Evolutionary conservation across 352 stramenopile species (phyloP).

Genomic region (Phytophthora cajani): DNA sequence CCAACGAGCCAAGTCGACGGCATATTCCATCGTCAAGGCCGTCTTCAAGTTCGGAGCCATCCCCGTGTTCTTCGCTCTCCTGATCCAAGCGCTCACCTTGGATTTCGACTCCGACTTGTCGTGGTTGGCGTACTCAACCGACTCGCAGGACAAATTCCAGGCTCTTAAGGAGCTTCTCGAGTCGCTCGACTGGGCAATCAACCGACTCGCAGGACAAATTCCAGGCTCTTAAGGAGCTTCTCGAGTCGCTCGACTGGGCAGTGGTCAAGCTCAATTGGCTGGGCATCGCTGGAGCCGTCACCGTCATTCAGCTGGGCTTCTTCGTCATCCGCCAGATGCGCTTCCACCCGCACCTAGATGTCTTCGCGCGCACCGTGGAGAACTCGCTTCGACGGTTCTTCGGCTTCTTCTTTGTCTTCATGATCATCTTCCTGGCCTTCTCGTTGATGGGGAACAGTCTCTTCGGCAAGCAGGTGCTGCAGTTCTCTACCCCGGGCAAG

Average conservation of each 20-base stretch:
- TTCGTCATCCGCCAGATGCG: not conserved
- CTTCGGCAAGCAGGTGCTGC: not conserved
- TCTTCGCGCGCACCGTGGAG: not conserved
- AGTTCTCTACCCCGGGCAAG: not conserved
- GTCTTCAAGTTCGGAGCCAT: not conserved
- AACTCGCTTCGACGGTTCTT: not conserved
- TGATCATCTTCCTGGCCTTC: not conserved
- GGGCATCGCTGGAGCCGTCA: not conserved
- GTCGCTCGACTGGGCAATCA: too few species aligned
- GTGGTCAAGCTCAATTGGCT: not conserved
- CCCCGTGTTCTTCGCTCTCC: too few species aligned
- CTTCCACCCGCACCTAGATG: not conserved
- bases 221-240: too few species aligned
- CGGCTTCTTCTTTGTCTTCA: not conserved
- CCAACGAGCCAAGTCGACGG: too few species aligned
- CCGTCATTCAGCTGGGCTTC: not conserved
- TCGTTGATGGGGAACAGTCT: not conserved
- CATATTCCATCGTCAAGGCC: too few species aligned
- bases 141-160: too few species aligned
- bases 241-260: too few species aligned
- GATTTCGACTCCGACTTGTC: too few species aligned
- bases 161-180: too few species aligned
- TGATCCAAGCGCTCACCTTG: too few species aligned
- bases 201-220: too few species aligned
- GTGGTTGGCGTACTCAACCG: too few species aligned